These are phyloP conservation scores for Zygotorulaspora chibaensis DNA, from an alignment of 805 yeast species.

Conservation along the genomic window DNA sequence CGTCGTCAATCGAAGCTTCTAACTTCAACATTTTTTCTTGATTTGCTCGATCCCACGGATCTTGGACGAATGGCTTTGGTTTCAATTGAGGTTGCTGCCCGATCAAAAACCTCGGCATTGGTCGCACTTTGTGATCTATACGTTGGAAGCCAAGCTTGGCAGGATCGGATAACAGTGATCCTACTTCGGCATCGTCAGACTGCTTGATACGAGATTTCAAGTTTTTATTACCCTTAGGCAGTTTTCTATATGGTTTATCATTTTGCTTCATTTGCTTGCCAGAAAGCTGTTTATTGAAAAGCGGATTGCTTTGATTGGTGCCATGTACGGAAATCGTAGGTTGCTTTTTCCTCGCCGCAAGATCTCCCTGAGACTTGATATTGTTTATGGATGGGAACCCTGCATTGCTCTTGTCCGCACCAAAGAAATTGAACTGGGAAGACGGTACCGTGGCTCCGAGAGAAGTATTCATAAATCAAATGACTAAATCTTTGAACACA, in stretches of 20 bases:
- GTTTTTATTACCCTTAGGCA: neutral
- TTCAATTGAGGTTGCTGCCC: conserved; percentile 37
- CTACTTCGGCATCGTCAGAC: conserved; percentile 9
- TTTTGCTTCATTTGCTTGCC: neutral
- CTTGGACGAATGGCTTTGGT: conserved; percentile 32
- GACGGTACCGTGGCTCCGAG: conserved; percentile 20
- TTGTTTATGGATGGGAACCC: neutral
- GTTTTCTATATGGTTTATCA: neutral
- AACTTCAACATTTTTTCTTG: conserved; percentile 55
- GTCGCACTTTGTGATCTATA: conserved; percentile 22
- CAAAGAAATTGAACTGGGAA: conserved; percentile 18
- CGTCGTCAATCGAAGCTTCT: conserved; percentile 52
- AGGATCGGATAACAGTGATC: conserved; percentile 26
- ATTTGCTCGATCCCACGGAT: conserved; percentile 72
- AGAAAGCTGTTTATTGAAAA: neutral
- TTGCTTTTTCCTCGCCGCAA: neutral
- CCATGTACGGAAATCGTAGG: neutral
- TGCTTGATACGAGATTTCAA: neutral
- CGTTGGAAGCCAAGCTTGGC: conserved; percentile 21
- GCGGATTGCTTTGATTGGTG: neutral
- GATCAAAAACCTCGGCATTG: conserved; percentile 36
- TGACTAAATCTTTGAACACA: conserved; percentile 1
- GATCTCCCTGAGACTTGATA: neutral
- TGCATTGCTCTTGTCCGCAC: conserved; percentile 3
- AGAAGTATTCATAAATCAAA: conserved; percentile 17